Conservation (phyloP, 805 yeast species). For the Candida peoriensis region DNA sequence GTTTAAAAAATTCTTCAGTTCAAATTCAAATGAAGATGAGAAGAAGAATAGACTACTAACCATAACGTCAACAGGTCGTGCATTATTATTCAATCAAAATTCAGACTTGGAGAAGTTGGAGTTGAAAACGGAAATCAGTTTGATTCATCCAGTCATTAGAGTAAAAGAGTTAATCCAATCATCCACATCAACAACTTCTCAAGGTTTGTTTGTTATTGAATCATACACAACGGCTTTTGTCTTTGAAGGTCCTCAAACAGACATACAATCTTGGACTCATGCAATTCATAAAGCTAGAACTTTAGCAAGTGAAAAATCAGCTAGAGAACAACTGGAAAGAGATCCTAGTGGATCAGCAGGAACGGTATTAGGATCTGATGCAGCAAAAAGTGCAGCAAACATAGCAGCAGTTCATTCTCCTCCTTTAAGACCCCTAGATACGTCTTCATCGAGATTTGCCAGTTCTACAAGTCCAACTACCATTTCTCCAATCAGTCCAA, state of each 20-base stretch:
- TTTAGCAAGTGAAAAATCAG: slow-evolving; percentile 41
- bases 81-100: slow-evolving; percentile 41
- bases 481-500: slow-evolving; percentile 7
- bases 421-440: slow-evolving; percentile 2
- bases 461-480: slow-evolving; percentile 5
- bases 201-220: slow-evolving; percentile 48
- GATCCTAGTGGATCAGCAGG: slow-evolving; percentile 29
- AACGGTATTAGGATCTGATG: slow-evolving; percentile 27
- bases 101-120: slow-evolving; percentile 37
- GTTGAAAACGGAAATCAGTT: slow-evolving; percentile 47
- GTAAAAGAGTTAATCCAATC: slow-evolving; percentile 55
- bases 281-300: slow-evolving; percentile 44
- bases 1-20: slow-evolving; percentile 21
- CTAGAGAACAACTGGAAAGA: slow-evolving; percentile 19
- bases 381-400: slow-evolving; percentile 34
- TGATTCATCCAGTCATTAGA: slow-evolving; percentile 46
- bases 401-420: slow-evolving; percentile 21
- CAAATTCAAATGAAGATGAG: slow-evolving; percentile 26
- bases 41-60: slow-evolving; percentile 46
- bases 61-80: slow-evolving; percentile 61
- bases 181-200: slow-evolving; percentile 25
- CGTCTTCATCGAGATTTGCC: slow-evolving; percentile 1
- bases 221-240: slow-evolving; percentile 51
- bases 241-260: slow-evolving; percentile 49
- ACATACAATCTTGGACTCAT: slow-evolving; percentile 53